Conservation (phyloP, 1,284 basidiomycete genomes). For the Coriolopsis trogii region DNA sequence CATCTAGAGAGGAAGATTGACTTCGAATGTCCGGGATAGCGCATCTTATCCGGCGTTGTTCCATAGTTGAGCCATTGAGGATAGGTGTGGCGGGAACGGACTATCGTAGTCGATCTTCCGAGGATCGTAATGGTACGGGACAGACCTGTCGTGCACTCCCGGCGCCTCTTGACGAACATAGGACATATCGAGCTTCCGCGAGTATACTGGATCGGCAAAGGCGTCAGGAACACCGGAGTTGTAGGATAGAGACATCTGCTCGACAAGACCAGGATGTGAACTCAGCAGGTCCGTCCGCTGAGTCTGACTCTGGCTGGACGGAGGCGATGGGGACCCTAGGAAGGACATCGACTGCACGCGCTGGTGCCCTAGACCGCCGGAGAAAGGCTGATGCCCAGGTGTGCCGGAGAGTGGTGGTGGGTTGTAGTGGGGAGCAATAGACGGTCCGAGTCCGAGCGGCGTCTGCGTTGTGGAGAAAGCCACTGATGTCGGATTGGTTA, state of each 20-base stretch:
- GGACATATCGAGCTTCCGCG: slow-evolving; percentile 12
- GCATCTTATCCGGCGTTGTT: slow-evolving; percentile 22
- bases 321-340: slow-evolving; percentile 15
- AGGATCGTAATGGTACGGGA: slow-evolving; percentile 20
- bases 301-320: slow-evolving; percentile 17
- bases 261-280: slow-evolving; percentile 17
- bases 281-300: slow-evolving; percentile 19
- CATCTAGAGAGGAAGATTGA: neutral
- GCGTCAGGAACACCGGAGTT: slow-evolving; percentile 24
- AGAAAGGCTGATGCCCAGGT: slow-evolving; percentile 22
- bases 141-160: slow-evolving; percentile 16
- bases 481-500: neutral
- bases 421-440: slow-evolving; percentile 7
- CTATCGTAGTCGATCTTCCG: slow-evolving; percentile 4
- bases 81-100: slow-evolving; percentile 14
- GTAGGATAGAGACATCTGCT: slow-evolving; percentile 17
- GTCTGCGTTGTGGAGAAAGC: slow-evolving; percentile 17
- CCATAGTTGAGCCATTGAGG: slow-evolving; percentile 26
- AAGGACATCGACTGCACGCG: slow-evolving; percentile 26
- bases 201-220: slow-evolving; percentile 24
- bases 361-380: slow-evolving; percentile 21
- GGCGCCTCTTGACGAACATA: slow-evolving; percentile 19
- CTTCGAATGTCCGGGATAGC: neutral
- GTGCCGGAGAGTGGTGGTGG: slow-evolving; percentile 10
- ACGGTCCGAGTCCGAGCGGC: slow-evolving; percentile 9